Percentiles rank a stretch among this genome's conserved stretches.
These are phyloP conservation scores for Poteriospumella lacustris DNA, from an alignment of 108 stramenopile species.

Conservation along the genomic window DNA sequence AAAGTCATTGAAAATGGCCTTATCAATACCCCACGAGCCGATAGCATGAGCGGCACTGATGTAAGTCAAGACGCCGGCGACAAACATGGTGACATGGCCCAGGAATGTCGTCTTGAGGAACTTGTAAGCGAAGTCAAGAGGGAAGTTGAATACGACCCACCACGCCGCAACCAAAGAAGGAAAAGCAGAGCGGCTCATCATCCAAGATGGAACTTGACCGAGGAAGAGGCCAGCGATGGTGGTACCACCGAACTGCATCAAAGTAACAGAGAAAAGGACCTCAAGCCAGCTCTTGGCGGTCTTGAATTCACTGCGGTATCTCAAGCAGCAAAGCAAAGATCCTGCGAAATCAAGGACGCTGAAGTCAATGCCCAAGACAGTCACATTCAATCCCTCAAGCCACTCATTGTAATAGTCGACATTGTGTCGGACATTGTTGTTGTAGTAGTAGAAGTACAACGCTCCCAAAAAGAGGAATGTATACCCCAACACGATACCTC, in stretches of 20 bases:
- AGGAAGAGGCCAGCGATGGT: constrained; percentile 1
- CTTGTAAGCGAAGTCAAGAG: background rate
- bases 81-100: background rate
- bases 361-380: background rate
- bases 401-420: background rate
- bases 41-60: background rate
- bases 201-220: constrained; percentile 22
- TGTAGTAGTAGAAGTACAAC: background rate
- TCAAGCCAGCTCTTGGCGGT: background rate
- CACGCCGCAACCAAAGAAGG: constrained; percentile 4
- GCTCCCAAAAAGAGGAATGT: background rate
- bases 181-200: background rate
- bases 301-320: background rate
- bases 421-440: background rate
- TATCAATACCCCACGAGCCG: constrained; percentile 20
- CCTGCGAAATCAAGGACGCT: constrained; percentile 2
- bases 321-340: background rate
- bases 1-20: background rate
- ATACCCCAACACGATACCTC: background rate
- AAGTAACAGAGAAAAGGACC: background rate
- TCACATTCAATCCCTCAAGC: background rate
- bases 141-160: background rate
- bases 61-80: background rate
- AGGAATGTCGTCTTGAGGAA: background rate
- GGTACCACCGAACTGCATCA: constrained; percentile 31